A percentile compares a stretch with the other conserved stretches of the same genome.
phyloP scores from a whole-genome alignment of 371 early-diverging fungal species.

The Rhizopus stolonifer region DNA sequence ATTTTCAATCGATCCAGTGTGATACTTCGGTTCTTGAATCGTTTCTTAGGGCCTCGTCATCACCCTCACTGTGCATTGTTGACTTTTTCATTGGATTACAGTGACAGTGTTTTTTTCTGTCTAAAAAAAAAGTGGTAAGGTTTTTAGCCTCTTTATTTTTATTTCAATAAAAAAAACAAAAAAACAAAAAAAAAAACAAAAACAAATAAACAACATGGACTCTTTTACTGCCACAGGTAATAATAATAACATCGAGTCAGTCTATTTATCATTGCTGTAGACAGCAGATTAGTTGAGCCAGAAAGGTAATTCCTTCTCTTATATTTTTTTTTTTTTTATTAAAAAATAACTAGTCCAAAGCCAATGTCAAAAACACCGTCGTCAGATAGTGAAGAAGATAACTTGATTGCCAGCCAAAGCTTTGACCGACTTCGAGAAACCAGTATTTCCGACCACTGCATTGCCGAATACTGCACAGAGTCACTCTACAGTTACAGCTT shows the following conservation, averaged over 20 bases:
- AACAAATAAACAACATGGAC: not conserved
- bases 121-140: not conserved
- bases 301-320: not conserved
- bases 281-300: not conserved
- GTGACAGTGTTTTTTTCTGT: not conserved
- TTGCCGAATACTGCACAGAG: slow-evolving; percentile 38
- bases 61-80: no score
- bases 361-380: slow-evolving; percentile 12
- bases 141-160: not conserved
- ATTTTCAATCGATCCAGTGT: not conserved
- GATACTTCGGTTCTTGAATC: not conserved
- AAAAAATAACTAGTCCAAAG: not conserved
- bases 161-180: not conserved
- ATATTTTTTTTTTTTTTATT: no score
- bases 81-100: no score
- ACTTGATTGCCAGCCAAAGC: slow-evolving; percentile 7
- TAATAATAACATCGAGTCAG: no score
- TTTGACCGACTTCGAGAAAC: slow-evolving; percentile 20
- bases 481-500: slow-evolving; percentile 64
- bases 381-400: slow-evolving; percentile 13
- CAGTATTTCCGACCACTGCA: slow-evolving; percentile 7
- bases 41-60: no score
- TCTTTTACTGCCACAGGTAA: no score
- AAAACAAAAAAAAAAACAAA: not conserved
- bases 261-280: no score